A percentile compares a stretch with the other conserved stretches of the same genome.
phyloP scores from a whole-genome alignment of 2,329 filamentous ascomycete genomes.

The Stagonosporopsis vannaccii region DNA sequence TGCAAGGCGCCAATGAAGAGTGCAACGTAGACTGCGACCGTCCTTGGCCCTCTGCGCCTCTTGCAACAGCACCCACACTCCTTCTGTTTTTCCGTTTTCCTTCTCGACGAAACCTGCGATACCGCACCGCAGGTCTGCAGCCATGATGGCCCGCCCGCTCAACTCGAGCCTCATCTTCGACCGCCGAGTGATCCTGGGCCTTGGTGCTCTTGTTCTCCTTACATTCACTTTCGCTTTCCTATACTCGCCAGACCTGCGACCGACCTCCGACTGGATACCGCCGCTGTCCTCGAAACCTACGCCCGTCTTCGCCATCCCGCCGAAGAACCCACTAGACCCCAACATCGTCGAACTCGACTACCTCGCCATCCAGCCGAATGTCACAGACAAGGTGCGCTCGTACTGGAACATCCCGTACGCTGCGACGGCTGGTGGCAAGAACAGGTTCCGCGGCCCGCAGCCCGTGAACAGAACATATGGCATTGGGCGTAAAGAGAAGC shows the following conservation, averaged over 20 bases:
- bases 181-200: slow-evolving; percentile 33
- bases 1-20: slow-evolving; percentile 25
- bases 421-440: slow-evolving; percentile 37
- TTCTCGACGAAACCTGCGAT: slow-evolving; percentile 5
- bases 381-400: slow-evolving; percentile 35
- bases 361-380: slow-evolving; percentile 38
- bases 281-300: slow-evolving; percentile 31
- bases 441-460: slow-evolving; percentile 43
- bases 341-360: slow-evolving; percentile 44
- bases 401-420: slow-evolving; percentile 48
- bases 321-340: slow-evolving; percentile 36
- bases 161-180: slow-evolving; percentile 39
- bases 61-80: background rate
- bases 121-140: slow-evolving; percentile 11
- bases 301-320: slow-evolving; percentile 31
- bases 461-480: slow-evolving; percentile 39
- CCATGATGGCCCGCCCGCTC: slow-evolving; percentile 31
- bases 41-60: background rate
- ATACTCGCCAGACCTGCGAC: slow-evolving; percentile 34
- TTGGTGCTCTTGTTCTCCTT: slow-evolving; percentile 31
- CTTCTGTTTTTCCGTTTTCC: background rate
- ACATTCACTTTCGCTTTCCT: slow-evolving; percentile 38
- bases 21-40: slow-evolving; percentile 7
- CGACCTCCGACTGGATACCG: slow-evolving; percentile 37
- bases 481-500: slow-evolving; percentile 28